These are phyloP conservation scores for Bipolaris victoriae DNA, from an alignment of 2,329 filamentous ascomycete genomes.

Conservation along the genomic window DNA sequence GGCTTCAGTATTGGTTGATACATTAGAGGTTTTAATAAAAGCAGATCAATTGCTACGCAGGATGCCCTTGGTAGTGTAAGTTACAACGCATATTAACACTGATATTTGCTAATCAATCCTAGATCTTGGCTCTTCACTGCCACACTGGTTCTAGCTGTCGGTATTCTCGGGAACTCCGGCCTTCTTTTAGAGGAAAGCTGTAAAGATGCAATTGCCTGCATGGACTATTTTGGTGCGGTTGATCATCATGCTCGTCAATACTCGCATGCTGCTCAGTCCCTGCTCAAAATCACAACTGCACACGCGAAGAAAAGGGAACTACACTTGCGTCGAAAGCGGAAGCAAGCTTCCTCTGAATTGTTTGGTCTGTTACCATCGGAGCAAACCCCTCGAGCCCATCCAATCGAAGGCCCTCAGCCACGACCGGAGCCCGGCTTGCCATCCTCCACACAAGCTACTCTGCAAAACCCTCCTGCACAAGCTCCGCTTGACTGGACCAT, in stretches of 20 bases:
- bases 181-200: conserved; percentile 30
- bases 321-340: conserved; percentile 30
- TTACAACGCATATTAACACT: background rate
- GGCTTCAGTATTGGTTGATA: conserved; percentile 37
- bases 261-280: conserved; percentile 34
- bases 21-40: conserved; percentile 28
- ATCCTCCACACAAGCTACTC: conserved; percentile 8
- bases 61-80: conserved; percentile 44
- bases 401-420: background rate
- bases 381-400: background rate
- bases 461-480: conserved; percentile 10
- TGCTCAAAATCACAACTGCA: conserved; percentile 33
- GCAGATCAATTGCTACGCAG: conserved; percentile 31
- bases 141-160: conserved; percentile 37
- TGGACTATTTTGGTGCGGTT: conserved; percentile 36
- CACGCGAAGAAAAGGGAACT: conserved; percentile 35
- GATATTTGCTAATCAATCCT: background rate
- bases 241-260: conserved; percentile 43
- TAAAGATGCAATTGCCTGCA: conserved; percentile 29
- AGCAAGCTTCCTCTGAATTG: conserved; percentile 38
- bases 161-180: conserved; percentile 33
- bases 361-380: conserved; percentile 35
- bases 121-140: conserved; percentile 43
- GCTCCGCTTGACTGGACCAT: conserved; percentile 39
- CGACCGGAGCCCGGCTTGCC: conserved; percentile 6